Evolutionary conservation across 2,329 filamentous ascomycete genomes (phyloP), one percentile per base, ranked within the genome.

Genomic region (Arthroderma sp.): DNA sequence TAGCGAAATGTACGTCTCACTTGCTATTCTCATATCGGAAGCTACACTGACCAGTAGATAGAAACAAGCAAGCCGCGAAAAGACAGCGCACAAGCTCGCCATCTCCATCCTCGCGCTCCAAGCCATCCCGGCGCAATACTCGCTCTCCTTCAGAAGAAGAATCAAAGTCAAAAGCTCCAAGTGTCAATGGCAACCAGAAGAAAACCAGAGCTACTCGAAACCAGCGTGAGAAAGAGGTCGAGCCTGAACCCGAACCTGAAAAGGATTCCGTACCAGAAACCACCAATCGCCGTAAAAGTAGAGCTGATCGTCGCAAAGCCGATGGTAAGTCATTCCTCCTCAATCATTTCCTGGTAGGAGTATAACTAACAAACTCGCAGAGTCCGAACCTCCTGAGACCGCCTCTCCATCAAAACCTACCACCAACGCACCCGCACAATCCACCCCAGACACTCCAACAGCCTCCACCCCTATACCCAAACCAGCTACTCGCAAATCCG

Each of bases 1-100:
- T 60, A 95, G 89, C 67, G 90, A 96, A 80, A 88, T 95, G 91
- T 97, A 79, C 73, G 89, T 82, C 56, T 37, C 55, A 63, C 38
- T 49, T 58, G 56, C 58, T 31, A n/a, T 23, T 33, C 13, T 5
- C 3, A 37, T 13, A 15, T 9, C 8, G 35, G n/a, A 37, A 19
- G 9, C 7, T 31, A 9, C 8, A 23, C 25, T 51, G 23, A 51
- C 17, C 23, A 44, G 31, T 39, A 9, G 33, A 47, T 65, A 95
- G 89, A 64, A 85, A 85, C 68, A 83, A 81, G 59, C 80, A 84
- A 62, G 81, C 78, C 60, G 73, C 81, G 53, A 97, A 97, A 74
- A 81, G 91, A 63, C 90, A 89, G 69, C 84, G 91, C 56, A 96
- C 91, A 25, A 80, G 79, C 59, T 94, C 90, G 1, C 83, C 83